Evolutionary conservation across 805 yeast species (phyloP), one percentile per base, ranked within the genome.

Genomic region (Zygoascus bituminiphila): DNA sequence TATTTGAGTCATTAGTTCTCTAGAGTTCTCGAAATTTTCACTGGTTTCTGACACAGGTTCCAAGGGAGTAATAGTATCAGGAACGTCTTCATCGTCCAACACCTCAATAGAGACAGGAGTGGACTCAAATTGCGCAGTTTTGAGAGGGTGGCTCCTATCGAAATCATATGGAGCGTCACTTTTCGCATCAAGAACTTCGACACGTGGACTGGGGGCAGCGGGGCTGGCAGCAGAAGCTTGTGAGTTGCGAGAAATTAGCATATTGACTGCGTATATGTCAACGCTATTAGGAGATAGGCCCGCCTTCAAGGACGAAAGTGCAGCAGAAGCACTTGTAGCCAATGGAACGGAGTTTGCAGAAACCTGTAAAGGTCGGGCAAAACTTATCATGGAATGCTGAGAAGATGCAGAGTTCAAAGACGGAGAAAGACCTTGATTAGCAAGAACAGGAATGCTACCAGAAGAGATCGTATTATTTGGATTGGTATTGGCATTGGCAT

Each of bases 1-100:
- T 12, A 78, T 66, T 42, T 75, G 75, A 3, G 81, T 75, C 50
- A 79, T 66, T 39, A 74, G 60, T 41, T 68, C 74, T 41, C 66
- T 68, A 6, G 76, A 65, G 21, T 62, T 64, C 33, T 71, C 74
- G 50, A 59, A 65, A 24, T 48, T 38, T 2, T 44, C 45, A n/a
- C 46, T 49, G 15, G 42, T 45, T 21, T 57, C 52, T 3, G 61
- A 52, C 17, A 77, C 48, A 2, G 84, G 82, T 26, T 71, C 72
- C 42, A 78, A 57, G 0, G 82, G 61, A 23, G 33, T 38, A 15
- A 15, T 39, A 15, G 49, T 45, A 26, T 49, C 54, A 10, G 59
- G 57, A 12, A 52, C 20, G 15, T 44, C 44, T 19, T 47, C 51
- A 41, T 55, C 62, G 40, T 59, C 61, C 19, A 60, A 53, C 9